Conservation (phyloP, 1,284 basidiomycete species). For the Pseudozyma flocculosa region DNA sequence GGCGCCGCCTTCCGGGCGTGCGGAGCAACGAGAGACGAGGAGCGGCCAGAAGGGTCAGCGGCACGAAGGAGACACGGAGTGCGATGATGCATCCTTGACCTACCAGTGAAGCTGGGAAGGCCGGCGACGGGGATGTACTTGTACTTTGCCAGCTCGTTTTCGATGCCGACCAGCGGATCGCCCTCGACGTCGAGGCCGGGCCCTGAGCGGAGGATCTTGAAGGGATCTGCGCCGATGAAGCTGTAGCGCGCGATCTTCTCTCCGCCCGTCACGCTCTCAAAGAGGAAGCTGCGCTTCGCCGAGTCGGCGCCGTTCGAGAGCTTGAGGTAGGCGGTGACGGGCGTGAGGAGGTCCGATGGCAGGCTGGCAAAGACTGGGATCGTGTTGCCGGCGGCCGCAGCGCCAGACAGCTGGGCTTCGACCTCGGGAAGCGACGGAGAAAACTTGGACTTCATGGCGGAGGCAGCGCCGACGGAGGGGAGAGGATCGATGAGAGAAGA, state of each 20-base stretch:
- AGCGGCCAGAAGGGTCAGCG: too few species aligned
- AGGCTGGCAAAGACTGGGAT: conserved; percentile 89
- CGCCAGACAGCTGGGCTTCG: conserved; percentile 36
- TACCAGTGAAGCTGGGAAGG: conserved; percentile 80
- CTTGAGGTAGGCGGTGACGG: conserved; percentile 93
- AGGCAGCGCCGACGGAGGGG: too few species aligned
- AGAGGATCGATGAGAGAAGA: too few species aligned
- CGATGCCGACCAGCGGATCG: conserved; percentile 81
- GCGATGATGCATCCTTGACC: too few species aligned
- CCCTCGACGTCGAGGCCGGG: conserved; percentile 78
- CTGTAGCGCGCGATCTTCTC: conserved; percentile 90
- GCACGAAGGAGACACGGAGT: too few species aligned
- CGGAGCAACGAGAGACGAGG: too few species aligned
- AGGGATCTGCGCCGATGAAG: conserved; percentile 92
- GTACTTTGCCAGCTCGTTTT: conserved; percentile 82
- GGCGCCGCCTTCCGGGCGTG: conserved; percentile 80
- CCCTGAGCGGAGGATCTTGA: conserved; percentile 87
- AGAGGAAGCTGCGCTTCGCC: conserved; percentile 47
- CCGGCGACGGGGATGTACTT: conserved; percentile 88
- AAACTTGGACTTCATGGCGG: background rate
- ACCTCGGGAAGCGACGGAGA: conserved; percentile 49
- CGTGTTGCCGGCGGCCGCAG: conserved; percentile 69
- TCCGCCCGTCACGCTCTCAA: conserved; percentile 72
- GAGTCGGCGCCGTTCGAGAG: conserved; percentile 84
- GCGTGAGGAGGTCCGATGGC: conserved; percentile 93